These are phyloP conservation scores for Beauveria varroae DNA, from an alignment of 2,329 filamentous ascomycete species.

Conservation along the genomic window DNA sequence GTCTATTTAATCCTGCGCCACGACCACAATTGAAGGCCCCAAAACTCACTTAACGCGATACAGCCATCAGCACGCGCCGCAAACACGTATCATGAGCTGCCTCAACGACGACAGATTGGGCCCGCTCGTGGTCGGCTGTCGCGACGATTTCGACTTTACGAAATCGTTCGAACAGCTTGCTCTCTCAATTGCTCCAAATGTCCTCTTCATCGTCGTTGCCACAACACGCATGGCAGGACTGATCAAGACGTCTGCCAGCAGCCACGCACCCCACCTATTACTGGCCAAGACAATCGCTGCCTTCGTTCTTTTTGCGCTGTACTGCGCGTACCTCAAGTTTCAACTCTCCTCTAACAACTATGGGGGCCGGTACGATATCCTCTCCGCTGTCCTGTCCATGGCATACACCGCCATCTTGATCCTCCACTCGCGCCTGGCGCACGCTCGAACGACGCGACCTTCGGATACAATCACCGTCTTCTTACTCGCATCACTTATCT, in stretches of 20 bases:
- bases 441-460: background rate
- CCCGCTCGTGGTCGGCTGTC: background rate
- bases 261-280: background rate
- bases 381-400: background rate
- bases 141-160: conserved; percentile 7
- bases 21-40: background rate
- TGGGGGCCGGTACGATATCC: background rate
- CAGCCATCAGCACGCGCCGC: background rate
- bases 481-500: background rate
- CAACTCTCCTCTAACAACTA: background rate
- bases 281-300: background rate
- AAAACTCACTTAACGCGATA: background rate
- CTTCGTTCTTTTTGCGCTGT: background rate
- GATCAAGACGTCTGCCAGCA: background rate
- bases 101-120: background rate
- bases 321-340: background rate
- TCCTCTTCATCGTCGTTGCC: background rate
- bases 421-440: background rate
- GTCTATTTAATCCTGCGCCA: background rate
- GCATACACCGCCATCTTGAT: background rate
- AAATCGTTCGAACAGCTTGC: conserved; percentile 4
- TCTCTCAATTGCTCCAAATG: background rate
- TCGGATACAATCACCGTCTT: conserved; percentile 1
- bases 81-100: background rate
- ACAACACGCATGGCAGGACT: background rate